Evolutionary conservation across 495 filamentous ascomycete species (phyloP), one percentile per base, ranked within the genome.

Genomic region (Annulohypoxylon nitens): DNA sequence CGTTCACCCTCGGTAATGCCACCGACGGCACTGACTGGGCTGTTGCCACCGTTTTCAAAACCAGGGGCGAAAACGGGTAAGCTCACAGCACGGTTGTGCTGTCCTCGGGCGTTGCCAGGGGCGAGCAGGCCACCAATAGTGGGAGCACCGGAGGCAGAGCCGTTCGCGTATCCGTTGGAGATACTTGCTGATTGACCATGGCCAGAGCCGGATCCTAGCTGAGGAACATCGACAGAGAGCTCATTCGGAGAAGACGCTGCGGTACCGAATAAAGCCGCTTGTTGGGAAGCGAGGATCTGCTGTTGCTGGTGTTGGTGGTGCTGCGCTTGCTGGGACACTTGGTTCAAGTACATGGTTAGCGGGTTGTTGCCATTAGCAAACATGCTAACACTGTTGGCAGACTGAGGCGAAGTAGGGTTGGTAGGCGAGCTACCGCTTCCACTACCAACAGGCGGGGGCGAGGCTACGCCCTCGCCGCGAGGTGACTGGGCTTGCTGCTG

Each of bases 291-390:
- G 25, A 88, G 83, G 9, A 86, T 83, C 64, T 90, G 88, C 37
- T 91, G 88, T 65, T 91, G 89, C 61, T 91, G 88, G 61, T 94
- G 92, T 53, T 90, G 88, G 48, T 91, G 90, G 67, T 95, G 92
- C 41, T 91, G 88, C 20, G 92, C 90, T 78, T 95, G 92, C 26
- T 93, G 88, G 2, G 90, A 93, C 58, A 94, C 91, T 78, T 97
- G 93, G 79, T 88, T 92, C 45, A 97, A 88, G 79, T 97, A 97
- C 90, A 97, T 87, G n/a, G 93, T 97, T 76, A 99, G 82, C 0
- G 96, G 96, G 79, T 99, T 99, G 85, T 88, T 95, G 64, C 85
- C 90, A 43, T 87, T 89, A 78, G 95, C 95, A 78, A 97, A 88
- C 66, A 97, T 86, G 4, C 88, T 88, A 2, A 92, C 78, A 66